Evolutionary conservation across 371 early-diverging fungal genomes (phyloP), one percentile per base, ranked within the genome.

Genomic region (Chytridium lagenaria): DNA sequence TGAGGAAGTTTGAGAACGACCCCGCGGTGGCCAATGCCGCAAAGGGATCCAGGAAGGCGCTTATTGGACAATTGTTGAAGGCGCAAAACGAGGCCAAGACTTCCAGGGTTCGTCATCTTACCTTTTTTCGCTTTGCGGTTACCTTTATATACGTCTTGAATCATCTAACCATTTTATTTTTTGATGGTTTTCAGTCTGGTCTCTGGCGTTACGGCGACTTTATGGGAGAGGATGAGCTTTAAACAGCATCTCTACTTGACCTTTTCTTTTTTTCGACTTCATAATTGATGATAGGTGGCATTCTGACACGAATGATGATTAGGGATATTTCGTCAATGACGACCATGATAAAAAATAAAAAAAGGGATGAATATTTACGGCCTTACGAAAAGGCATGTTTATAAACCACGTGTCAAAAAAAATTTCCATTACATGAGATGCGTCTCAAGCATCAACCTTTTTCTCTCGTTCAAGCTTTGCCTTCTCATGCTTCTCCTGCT

Each of bases 181-280:
- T n/a, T n/a, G n/a, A n/a, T n/a, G n/a, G n/a, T n/a, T n/a, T n/a
- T n/a, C 78, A 90, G 85, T 70, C 86, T 50, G 92, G 92, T 55
- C 86, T 95, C 87, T 96, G 94, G 86, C 91, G 92, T 77, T 95
- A 94, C 80, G 97, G 97, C 49, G 97, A 96, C 70, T 86, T 90
- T 64, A 90, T 91, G n/a, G 88, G 82, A 37, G 92, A 92, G 59
- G 94, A 94, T 57, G 71, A 73, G 37, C 23, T 68, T 1, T 66
- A 44, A 44, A 61, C 55, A 19, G 44, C 7, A 7, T 7, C 44
- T 12, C 44, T 44, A 44, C 7, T 44, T 44, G 44, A 44, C 44
- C 12, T 44, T 19, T 12, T 44, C 7, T 19, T 44, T 44, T 44
- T 19, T 44, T 44, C 19, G 44, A 19, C 44, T 44, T 44, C 44